A percentile compares a stretch with the other conserved stretches of the same genome.
Conservation (phyloP, 805 yeast species). For the Metschnikowia chrysomelidarum region DNA sequence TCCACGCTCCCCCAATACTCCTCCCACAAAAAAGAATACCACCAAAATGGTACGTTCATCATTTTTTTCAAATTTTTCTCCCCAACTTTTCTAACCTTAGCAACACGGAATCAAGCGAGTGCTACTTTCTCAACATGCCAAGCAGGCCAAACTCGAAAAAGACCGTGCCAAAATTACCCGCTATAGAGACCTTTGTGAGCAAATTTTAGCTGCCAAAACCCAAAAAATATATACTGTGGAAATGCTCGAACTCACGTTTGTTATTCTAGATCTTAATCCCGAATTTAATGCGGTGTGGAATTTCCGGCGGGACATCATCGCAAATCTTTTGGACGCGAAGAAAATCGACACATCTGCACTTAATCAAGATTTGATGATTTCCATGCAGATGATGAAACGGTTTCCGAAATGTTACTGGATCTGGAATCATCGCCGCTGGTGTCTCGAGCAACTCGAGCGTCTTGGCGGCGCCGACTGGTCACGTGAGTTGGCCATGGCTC, state of each 20-base stretch:
- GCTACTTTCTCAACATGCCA: slow-evolving; percentile 54
- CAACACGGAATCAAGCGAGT: slow-evolving; percentile 75
- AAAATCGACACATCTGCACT: slow-evolving; percentile 24
- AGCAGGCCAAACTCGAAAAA: slow-evolving; percentile 45
- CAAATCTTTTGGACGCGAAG: slow-evolving; percentile 23
- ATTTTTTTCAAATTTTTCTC: too few species aligned
- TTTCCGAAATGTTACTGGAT: slow-evolving; percentile 95
- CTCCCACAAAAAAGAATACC: not conserved
- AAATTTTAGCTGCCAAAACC: slow-evolving; percentile 36
- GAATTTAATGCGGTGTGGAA: slow-evolving; percentile 92
- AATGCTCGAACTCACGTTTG: slow-evolving; percentile 53
- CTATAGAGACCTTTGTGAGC: slow-evolving; percentile 48
- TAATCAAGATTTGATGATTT: slow-evolving; percentile 59
- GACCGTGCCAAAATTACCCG: slow-evolving; percentile 61
- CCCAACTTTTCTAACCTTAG: slow-evolving; percentile 17
- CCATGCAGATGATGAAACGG: slow-evolving; percentile 53
- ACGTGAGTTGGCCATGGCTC: slow-evolving; percentile 68
- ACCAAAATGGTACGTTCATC: slow-evolving; percentile 12
- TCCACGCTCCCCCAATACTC: too few species aligned
- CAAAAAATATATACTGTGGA: slow-evolving; percentile 22
- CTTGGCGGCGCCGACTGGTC: slow-evolving; percentile 60
- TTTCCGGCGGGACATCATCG: slow-evolving; percentile 70
- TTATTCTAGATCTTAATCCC: slow-evolving; percentile 65
- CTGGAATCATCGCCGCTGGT: slow-evolving; percentile 93
- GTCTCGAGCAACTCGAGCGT: slow-evolving; percentile 45